phyloP scores from a whole-genome alignment of 2,329 filamentous ascomycete genomes.

The Pyricularia pennisetigena region DNA sequence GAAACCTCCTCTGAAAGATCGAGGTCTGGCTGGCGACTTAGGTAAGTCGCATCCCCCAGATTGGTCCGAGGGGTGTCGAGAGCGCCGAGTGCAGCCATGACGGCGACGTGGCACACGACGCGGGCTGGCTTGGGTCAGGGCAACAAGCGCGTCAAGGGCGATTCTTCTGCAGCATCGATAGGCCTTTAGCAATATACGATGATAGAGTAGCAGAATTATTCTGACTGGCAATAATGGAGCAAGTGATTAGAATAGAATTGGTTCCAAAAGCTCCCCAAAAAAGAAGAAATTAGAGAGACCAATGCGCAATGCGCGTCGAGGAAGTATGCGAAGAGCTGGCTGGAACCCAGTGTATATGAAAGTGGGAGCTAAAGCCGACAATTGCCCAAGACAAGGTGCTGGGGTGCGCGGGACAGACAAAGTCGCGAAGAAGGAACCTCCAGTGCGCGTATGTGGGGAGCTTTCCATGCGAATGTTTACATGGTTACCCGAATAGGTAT shows the following conservation, averaged over 20 bases:
- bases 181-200: constrained; percentile 1
- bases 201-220: background rate
- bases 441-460: background rate
- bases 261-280: background rate
- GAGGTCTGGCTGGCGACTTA: constrained; percentile 60
- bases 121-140: background rate
- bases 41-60: constrained; percentile 72
- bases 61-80: constrained; percentile 85
- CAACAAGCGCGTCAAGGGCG: background rate
- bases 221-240: background rate
- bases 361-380: background rate
- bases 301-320: background rate
- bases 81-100: constrained; percentile 55
- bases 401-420: background rate
- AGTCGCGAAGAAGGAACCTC: background rate
- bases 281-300: background rate
- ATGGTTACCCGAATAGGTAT: constrained; percentile 4
- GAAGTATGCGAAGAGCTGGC: background rate
- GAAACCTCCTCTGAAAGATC: constrained; percentile 83
- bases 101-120: constrained; percentile 14
- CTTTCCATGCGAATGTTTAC: constrained; percentile 4
- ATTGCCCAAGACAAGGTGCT: background rate
- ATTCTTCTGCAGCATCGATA: background rate
- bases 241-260: background rate
- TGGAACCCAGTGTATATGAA: background rate